Evolutionary conservation across 2,329 filamentous ascomycete genomes (phyloP).

Genomic region (Colletotrichum filicis): DNA sequence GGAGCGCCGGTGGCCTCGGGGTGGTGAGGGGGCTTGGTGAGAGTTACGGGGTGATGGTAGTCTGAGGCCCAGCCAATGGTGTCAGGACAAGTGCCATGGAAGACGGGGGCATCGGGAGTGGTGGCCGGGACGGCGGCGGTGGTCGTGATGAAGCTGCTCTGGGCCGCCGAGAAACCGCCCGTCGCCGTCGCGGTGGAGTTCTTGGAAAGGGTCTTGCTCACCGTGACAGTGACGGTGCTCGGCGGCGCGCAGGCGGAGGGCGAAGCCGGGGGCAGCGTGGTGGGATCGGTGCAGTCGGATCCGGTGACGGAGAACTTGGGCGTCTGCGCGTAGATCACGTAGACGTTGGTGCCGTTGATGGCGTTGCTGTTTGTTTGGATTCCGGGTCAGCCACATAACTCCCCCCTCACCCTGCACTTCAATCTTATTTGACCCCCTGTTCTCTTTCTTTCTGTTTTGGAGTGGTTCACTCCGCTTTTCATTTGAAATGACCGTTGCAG

Average conservation of each 20-base stretch:
- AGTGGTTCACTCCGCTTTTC: constrained; percentile 12
- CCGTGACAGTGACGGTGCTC: constrained; percentile 40
- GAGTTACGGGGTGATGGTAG: constrained; percentile 33
- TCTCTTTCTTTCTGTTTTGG: background rate
- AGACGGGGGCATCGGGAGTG: constrained; percentile 13
- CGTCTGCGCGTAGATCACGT: constrained; percentile 55
- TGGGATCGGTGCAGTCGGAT: constrained; percentile 42
- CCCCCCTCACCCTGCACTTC: background rate
- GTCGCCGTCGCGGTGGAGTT: constrained; percentile 34
- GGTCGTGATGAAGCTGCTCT: constrained; percentile 17
- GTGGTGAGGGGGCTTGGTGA: constrained; percentile 22
- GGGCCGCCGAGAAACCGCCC: constrained; percentile 27
- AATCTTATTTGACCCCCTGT: background rate
- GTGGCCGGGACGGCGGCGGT: constrained; percentile 10
- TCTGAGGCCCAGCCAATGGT: constrained; percentile 31
- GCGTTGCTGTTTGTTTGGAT: constrained; percentile 42
- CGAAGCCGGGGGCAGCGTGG: constrained; percentile 33
- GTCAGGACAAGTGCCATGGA: constrained; percentile 33
- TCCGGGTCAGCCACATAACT: background rate
- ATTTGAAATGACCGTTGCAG: constrained; percentile 1
- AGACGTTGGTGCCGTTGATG: constrained; percentile 57
- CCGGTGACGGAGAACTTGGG: constrained; percentile 49
- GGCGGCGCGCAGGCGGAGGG: constrained; percentile 40
- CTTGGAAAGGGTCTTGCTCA: constrained; percentile 34
- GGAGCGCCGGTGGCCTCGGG: constrained; percentile 13